Evolutionary conservation across 2,329 filamentous ascomycete species (phyloP).

Genomic region (Ophiostoma himal-ulmi): DNA sequence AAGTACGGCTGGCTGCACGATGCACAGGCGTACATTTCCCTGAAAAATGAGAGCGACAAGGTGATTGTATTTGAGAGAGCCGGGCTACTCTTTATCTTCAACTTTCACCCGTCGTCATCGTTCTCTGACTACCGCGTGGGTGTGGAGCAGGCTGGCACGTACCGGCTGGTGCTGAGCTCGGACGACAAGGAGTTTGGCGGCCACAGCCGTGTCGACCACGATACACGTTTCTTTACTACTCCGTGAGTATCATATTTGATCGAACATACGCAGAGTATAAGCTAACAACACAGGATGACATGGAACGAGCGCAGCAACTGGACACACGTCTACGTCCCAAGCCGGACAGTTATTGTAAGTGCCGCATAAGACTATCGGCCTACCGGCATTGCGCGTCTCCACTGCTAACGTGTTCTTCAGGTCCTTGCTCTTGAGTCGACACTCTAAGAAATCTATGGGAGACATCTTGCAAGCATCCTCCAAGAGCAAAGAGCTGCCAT

Average conservation of each 20-base stretch:
- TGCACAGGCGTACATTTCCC: slow-evolving; percentile 80
- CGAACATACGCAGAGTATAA: not conserved
- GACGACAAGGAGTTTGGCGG: slow-evolving; percentile 76
- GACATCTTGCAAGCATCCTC: not conserved
- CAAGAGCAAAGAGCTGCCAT: not conserved
- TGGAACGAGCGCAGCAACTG: slow-evolving; percentile 92
- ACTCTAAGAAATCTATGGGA: slow-evolving; percentile 21
- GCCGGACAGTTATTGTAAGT: slow-evolving; percentile 73
- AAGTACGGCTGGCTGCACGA: slow-evolving; percentile 88
- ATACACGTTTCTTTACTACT: slow-evolving; percentile 88
- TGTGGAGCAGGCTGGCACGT: slow-evolving; percentile 76
- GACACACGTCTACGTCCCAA: slow-evolving; percentile 84
- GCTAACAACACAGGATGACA: slow-evolving; percentile 44
- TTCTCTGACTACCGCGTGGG: slow-evolving; percentile 92
- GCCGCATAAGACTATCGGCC: not conserved
- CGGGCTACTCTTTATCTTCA: slow-evolving; percentile 89
- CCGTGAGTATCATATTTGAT: slow-evolving; percentile 36
- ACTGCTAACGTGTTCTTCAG: slow-evolving; percentile 23
- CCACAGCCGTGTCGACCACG: slow-evolving; percentile 66
- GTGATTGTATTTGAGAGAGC: slow-evolving; percentile 92
- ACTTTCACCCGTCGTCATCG: slow-evolving; percentile 80
- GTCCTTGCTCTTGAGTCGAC: slow-evolving; percentile 34
- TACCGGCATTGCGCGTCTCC: slow-evolving; percentile 12
- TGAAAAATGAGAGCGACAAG: slow-evolving; percentile 93
- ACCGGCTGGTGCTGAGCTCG: slow-evolving; percentile 76